Conservation (phyloP, 179 eudicot species). For the Spinacia oleracea region DNA sequence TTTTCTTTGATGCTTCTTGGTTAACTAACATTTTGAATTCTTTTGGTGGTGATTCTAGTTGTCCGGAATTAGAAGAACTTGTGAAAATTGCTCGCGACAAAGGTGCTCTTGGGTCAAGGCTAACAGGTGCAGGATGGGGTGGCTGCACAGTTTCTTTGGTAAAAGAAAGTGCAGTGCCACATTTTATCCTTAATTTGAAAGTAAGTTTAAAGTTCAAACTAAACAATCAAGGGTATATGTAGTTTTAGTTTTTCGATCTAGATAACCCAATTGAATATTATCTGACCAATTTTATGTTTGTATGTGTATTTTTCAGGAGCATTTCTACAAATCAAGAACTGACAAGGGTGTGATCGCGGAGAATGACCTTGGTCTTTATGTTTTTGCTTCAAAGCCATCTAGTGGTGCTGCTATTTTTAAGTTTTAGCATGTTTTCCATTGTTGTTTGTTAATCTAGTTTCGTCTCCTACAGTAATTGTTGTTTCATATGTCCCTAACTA, state of each 20-base stretch:
- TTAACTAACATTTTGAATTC: too few species aligned
- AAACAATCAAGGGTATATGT: background rate
- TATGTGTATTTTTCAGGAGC: constrained; percentile 57
- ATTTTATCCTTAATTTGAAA: constrained; percentile 87
- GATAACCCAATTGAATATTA: background rate
- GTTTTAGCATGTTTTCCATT: constrained; percentile 35
- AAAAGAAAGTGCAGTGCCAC: constrained; percentile 78
- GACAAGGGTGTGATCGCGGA: constrained; percentile 65
- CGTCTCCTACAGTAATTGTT: background rate
- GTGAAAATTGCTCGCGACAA: constrained; percentile 70
- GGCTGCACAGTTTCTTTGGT: constrained; percentile 95
- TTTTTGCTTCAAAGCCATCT: constrained; percentile 85
- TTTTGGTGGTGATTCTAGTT: constrained; percentile 40
- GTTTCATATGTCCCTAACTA: background rate
- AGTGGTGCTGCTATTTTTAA: constrained; percentile 90
- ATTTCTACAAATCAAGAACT: constrained; percentile 76
- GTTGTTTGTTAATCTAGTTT: background rate
- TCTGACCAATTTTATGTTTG: background rate
- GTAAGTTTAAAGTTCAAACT: constrained; percentile 39
- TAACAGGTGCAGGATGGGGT: constrained; percentile 99
- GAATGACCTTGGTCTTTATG: constrained; percentile 70
- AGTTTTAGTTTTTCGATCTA: background rate
- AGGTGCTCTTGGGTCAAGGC: constrained; percentile 97
- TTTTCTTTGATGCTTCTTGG: too few species aligned
- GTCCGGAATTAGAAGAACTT: constrained; percentile 95